Evolutionary conservation across 1,139 yeast species (phyloP).

Genomic region (Protomyces lactucae-debilis): DNA sequence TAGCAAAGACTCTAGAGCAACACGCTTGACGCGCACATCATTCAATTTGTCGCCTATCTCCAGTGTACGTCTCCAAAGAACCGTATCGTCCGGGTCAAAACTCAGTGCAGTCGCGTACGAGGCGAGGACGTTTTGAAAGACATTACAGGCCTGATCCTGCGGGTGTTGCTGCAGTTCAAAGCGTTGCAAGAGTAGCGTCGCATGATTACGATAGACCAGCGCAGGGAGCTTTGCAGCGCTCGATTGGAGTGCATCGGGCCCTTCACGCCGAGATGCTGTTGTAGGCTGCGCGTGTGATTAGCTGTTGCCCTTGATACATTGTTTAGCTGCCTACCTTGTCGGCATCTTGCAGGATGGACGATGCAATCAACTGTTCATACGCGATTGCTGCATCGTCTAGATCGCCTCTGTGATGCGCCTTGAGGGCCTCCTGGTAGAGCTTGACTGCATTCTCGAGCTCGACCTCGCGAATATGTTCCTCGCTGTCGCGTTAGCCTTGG

Average conservation of each 20-base stretch:
- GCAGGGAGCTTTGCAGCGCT: constrained; percentile 8
- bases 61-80: constrained; percentile 34
- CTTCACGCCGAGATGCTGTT: not conserved
- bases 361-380: constrained; percentile 60
- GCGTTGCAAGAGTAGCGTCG: constrained; percentile 53
- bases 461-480: constrained; percentile 6
- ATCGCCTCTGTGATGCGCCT: constrained; percentile 51
- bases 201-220: constrained; percentile 50
- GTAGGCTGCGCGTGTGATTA: not conserved
- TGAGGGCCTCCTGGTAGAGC: constrained; percentile 65
- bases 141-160: not conserved
- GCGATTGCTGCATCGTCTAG: constrained; percentile 50
- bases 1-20: constrained; percentile 28
- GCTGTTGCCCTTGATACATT: not conserved
- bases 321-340: not conserved
- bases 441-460: constrained; percentile 83
- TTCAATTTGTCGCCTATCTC: constrained; percentile 27
- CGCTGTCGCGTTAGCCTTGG: not conserved
- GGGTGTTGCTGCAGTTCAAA: constrained; percentile 22
- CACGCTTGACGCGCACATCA: constrained; percentile 26
- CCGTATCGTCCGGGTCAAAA: constrained; percentile 38
- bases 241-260: constrained; percentile 1
- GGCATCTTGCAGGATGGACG: constrained; percentile 54
- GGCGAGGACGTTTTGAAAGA: constrained; percentile 11
- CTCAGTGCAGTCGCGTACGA: constrained; percentile 37